Percentiles rank a stretch among this genome's conserved stretches.
Evolutionary conservation across 768 basidiomycete genomes (phyloP).

Genomic region (Dacryopinax spathularia): DNA sequence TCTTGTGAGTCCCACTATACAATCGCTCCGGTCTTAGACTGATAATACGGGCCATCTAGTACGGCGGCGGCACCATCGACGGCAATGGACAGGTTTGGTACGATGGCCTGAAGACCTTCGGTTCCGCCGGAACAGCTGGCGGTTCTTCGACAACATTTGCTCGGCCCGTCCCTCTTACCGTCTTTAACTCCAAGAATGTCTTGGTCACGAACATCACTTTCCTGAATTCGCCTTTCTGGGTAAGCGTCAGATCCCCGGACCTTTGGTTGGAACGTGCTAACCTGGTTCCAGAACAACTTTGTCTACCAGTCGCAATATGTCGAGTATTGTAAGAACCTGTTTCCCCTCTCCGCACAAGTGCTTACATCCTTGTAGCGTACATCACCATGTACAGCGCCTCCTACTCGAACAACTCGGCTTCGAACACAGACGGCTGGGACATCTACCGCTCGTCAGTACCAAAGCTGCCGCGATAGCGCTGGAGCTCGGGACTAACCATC

Average conservation of each 20-base stretch:
- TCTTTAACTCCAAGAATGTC: constrained; percentile 39
- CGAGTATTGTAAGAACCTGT: constrained; percentile 29
- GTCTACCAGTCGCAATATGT: constrained; percentile 33
- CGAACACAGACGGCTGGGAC: constrained; percentile 52
- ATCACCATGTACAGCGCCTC: constrained; percentile 33
- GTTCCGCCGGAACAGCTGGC: constrained; percentile 27
- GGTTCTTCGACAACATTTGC: constrained; percentile 33
- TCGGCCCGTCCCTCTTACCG: constrained; percentile 41
- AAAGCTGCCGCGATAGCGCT: constrained; percentile 28
- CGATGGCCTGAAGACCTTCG: constrained; percentile 20
- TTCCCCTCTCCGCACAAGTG: constrained; percentile 7
- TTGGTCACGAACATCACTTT: constrained; percentile 30
- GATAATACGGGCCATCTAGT: constrained; percentile 16
- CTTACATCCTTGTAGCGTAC: not conserved
- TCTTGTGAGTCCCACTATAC: constrained; percentile 19
- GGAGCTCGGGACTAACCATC: not conserved
- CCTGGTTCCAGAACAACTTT: constrained; percentile 22
- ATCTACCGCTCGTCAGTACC: constrained; percentile 35
- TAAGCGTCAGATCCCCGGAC: constrained; percentile 11
- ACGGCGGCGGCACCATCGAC: constrained; percentile 51
- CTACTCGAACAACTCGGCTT: constrained; percentile 29
- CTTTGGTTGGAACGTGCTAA: constrained; percentile 15
- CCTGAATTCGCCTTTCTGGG: constrained; percentile 33
- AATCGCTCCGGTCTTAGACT: constrained; percentile 18
- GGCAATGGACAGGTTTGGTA: constrained; percentile 44